Evolutionary conservation across 306 rosid genomes (phyloP).

Genomic region (Citrullus mucosospermus): DNA sequence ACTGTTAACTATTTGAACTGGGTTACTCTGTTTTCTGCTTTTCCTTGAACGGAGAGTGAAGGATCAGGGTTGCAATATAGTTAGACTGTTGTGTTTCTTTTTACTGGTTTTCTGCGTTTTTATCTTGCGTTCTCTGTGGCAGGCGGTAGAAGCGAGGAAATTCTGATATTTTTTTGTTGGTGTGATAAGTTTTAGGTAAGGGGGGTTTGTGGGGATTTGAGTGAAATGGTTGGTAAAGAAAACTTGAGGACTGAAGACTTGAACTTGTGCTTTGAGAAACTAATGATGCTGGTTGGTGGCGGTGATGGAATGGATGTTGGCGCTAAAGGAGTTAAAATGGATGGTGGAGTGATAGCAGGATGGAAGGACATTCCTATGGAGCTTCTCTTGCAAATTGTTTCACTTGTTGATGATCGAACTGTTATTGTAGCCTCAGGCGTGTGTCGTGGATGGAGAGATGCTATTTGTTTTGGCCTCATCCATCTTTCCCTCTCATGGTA

Average conservation of each 20-base stretch:
- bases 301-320: conserved; percentile 10
- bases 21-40: conserved; percentile 1
- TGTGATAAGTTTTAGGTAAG: background rate
- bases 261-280: conserved; percentile 70
- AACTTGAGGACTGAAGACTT: conserved; percentile 47
- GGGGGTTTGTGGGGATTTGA: background rate
- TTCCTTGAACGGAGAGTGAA: background rate
- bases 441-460: conserved; percentile 98
- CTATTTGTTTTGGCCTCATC: conserved; percentile 53
- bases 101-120: background rate
- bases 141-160: conserved; percentile 9
- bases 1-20: background rate
- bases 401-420: conserved; percentile 63
- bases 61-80: background rate
- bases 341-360: conserved; percentile 36
- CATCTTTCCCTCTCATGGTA: conserved; percentile 90
- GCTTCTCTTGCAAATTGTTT: conserved; percentile 69
- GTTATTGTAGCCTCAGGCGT: conserved; percentile 66
- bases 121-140: background rate
- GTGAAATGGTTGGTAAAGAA: conserved; percentile 53
- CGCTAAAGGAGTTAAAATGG: conserved; percentile 38
- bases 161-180: background rate
- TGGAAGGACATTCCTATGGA: conserved; percentile 98
- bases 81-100: no score
- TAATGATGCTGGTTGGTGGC: conserved; percentile 42